Conservation (phyloP, 2,329 filamentous ascomycete species). For the Thelonectria discophora region DNA sequence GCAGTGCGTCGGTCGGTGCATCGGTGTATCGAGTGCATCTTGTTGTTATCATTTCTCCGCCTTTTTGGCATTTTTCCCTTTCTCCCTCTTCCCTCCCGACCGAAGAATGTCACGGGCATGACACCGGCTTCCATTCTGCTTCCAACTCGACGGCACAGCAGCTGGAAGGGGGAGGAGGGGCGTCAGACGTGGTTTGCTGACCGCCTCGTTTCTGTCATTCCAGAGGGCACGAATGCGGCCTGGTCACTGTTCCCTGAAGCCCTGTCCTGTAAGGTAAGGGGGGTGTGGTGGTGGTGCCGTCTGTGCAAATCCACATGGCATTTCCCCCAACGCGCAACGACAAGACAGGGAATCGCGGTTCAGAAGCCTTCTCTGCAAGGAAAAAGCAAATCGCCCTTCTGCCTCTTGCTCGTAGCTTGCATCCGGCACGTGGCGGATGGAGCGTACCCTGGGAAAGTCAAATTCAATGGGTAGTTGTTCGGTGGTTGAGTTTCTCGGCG, state of each 20-base stretch:
- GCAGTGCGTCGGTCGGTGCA: neutral
- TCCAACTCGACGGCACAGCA: neutral
- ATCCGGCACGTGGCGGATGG: constrained; percentile 29
- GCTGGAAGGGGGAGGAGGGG: neutral
- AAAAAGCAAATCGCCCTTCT: constrained; percentile 8
- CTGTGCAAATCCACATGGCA: constrained; percentile 1
- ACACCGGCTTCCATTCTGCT: neutral
- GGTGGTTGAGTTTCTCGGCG: neutral
- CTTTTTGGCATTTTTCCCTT: neutral
- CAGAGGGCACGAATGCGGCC: no score
- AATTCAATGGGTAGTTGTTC: no score
- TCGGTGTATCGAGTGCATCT: neutral
- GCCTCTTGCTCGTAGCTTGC: constrained; percentile 24
- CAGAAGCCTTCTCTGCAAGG: neutral
- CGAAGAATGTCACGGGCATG: neutral
- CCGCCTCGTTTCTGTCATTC: no score
- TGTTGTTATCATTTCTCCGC: neutral
- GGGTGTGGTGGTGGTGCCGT: neutral
- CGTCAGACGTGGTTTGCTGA: neutral
- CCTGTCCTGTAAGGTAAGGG: neutral
- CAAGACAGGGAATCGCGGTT: constrained; percentile 18
- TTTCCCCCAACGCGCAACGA: neutral
- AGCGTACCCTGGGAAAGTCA: constrained; percentile 14
- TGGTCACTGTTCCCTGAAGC: no score
- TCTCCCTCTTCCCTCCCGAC: neutral